These are phyloP conservation scores for Pistacia vera DNA, from an alignment of 345 rosid genomes.

Conservation along the genomic window DNA sequence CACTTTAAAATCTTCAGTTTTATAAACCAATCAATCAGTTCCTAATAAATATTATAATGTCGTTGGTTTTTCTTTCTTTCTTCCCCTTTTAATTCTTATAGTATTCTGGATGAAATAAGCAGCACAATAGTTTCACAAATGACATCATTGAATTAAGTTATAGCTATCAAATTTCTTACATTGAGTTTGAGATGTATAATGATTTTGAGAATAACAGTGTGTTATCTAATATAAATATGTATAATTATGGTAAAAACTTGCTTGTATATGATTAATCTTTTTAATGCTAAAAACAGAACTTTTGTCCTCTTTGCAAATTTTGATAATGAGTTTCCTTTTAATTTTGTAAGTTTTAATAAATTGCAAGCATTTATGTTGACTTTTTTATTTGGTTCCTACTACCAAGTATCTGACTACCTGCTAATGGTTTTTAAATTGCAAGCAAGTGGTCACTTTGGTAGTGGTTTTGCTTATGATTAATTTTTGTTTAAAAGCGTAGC, in stretches of 20 bases:
- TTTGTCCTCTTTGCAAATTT: neutral
- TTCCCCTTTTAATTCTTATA: neutral
- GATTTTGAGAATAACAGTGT: neutral
- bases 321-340: neutral
- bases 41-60: too few species aligned
- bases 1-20: neutral
- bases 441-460: neutral
- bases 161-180: neutral
- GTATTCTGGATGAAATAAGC: neutral
- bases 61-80: neutral
- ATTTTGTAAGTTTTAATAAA: neutral
- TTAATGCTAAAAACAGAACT: neutral
- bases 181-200: neutral
- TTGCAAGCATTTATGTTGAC: neutral
- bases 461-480: constrained; percentile 2
- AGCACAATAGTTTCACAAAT: neutral
- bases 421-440: neutral
- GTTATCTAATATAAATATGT: neutral
- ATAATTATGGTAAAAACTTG: neutral
- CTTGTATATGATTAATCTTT: neutral
- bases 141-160: neutral
- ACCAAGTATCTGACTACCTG: neutral
- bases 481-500: constrained; percentile 4
- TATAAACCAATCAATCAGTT: neutral
- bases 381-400: neutral